Evolutionary conservation across 2,329 filamentous ascomycete species (phyloP).

Genomic region (Hymenoscyphus scutula): DNA sequence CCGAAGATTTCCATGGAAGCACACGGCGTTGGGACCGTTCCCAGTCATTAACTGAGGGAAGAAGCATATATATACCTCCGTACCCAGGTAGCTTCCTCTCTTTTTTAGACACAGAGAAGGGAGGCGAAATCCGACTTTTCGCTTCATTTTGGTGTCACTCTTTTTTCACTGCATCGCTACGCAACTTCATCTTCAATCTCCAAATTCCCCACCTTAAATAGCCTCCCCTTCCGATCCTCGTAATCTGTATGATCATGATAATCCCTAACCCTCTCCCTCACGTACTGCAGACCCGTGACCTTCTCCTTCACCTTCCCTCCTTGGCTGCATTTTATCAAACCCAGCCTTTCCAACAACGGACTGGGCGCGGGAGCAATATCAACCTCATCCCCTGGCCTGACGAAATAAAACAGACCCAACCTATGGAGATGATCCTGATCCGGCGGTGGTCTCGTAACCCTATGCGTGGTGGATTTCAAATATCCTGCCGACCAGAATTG

Average conservation of each 20-base stretch:
- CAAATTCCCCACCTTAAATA: slow-evolving; percentile 41
- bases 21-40: too few species aligned
- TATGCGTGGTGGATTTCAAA: slow-evolving; percentile 45
- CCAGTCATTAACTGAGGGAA: too few species aligned
- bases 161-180: too few species aligned
- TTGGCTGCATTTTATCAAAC: slow-evolving; percentile 18
- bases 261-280: slow-evolving; percentile 42
- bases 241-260: slow-evolving; percentile 42
- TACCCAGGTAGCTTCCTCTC: too few species aligned
- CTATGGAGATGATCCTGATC: slow-evolving; percentile 47
- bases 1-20: too few species aligned
- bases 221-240: slow-evolving; percentile 41
- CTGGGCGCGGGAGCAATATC: slow-evolving; percentile 36
- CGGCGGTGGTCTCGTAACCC: slow-evolving; percentile 43
- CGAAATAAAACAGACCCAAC: slow-evolving; percentile 46
- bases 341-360: slow-evolving; percentile 35
- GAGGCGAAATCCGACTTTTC: too few species aligned
- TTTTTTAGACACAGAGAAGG: too few species aligned
- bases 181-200: slow-evolving; percentile 42
- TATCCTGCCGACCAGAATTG: slow-evolving; percentile 37
- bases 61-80: too few species aligned
- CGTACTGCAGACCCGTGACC: slow-evolving; percentile 42
- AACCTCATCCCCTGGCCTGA: slow-evolving; percentile 34
- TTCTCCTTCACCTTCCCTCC: slow-evolving; percentile 31
- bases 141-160: too few species aligned